phyloP scores from a whole-genome alignment of 768 basidiomycete genomes.

The Termitomyces sp. region DNA sequence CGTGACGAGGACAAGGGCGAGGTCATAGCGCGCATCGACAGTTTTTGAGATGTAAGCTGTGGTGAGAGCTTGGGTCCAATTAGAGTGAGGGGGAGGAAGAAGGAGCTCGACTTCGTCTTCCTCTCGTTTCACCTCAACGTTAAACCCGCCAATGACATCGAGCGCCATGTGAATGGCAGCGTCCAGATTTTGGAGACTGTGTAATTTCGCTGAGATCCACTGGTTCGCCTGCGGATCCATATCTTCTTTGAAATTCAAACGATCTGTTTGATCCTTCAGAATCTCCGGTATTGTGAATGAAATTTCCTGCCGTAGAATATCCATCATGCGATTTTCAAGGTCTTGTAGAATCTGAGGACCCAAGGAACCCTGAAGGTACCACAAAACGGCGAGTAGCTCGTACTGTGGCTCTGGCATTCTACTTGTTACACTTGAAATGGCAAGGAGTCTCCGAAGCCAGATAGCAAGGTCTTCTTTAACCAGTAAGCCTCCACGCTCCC shows the following conservation, averaged over 20 bases:
- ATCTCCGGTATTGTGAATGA: slow-evolving; percentile 78
- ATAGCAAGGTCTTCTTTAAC: slow-evolving; percentile 69
- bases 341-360: slow-evolving; percentile 52
- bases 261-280: slow-evolving; percentile 58
- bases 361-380: slow-evolving; percentile 60
- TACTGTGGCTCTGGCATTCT: slow-evolving; percentile 46
- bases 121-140: slow-evolving; percentile 69
- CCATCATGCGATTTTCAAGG: slow-evolving; percentile 56
- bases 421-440: slow-evolving; percentile 35
- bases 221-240: slow-evolving; percentile 57
- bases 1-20: slow-evolving; percentile 61
- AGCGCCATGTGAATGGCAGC: slow-evolving; percentile 52
- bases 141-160: slow-evolving; percentile 71
- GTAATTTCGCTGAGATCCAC: slow-evolving; percentile 61
- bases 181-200: slow-evolving; percentile 54
- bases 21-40: slow-evolving; percentile 71
- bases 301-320: slow-evolving; percentile 72
- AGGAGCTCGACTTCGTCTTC: slow-evolving; percentile 63
- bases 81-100: slow-evolving; percentile 51
- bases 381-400: slow-evolving; percentile 55
- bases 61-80: slow-evolving; percentile 60
- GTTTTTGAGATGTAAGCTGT: slow-evolving; percentile 61
- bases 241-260: slow-evolving; percentile 47
- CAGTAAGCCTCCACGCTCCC: slow-evolving; percentile 69
- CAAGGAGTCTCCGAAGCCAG: slow-evolving; percentile 47